Evolutionary conservation across 139 green algal genomes (phyloP), one percentile per base, ranked within the genome.

Genomic region (Micractinium conductrix): DNA sequence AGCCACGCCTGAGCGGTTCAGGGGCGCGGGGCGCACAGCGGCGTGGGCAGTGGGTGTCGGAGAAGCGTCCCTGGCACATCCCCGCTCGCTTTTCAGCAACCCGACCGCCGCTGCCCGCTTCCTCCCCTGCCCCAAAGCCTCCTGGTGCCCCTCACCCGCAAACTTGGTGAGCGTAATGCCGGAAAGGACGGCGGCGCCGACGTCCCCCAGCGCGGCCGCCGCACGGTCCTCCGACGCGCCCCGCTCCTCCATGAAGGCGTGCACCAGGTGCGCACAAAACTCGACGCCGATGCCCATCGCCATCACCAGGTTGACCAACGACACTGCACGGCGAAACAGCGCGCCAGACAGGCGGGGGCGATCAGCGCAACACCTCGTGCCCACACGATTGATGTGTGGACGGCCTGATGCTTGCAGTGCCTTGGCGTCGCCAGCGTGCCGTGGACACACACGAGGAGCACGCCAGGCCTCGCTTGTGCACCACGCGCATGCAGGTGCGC

Each of bases 101-200:
- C n/a, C n/a, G n/a, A n/a, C n/a, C n/a, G n/a, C n/a, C n/a, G n/a
- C n/a, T n/a, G n/a, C n/a, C n/a, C n/a, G n/a, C n/a, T n/a, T n/a
- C n/a, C n/a, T n/a, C n/a, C n/a, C n/a, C n/a, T n/a, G n/a, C n/a
- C n/a, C n/a, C n/a, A n/a, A n/a, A n/a, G n/a, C n/a, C n/a, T n/a
- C n/a, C n/a, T n/a, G n/a, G n/a, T n/a, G n/a, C n/a, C 0, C 42
- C 80, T 40, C 81, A 88, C 86, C 90, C 21, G 84, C 87, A 71
- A 94, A 65, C 85, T 98, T 98, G 81, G 95, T 98, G 28, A 97
- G 85, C 0, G 93, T 95, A 89, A 98, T 97, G 84, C 95, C 95
- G 73, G 79, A 93, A 19, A 96, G 87, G 48, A 98, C 95, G 22
- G 92, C 86, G 0, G 94, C 91, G 16, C 95, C 95, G 38, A 95